Percentiles rank a stretch among this genome's conserved stretches.
Evolutionary conservation across 331 rosid species (phyloP).

Genomic region (Quercus phellos): DNA sequence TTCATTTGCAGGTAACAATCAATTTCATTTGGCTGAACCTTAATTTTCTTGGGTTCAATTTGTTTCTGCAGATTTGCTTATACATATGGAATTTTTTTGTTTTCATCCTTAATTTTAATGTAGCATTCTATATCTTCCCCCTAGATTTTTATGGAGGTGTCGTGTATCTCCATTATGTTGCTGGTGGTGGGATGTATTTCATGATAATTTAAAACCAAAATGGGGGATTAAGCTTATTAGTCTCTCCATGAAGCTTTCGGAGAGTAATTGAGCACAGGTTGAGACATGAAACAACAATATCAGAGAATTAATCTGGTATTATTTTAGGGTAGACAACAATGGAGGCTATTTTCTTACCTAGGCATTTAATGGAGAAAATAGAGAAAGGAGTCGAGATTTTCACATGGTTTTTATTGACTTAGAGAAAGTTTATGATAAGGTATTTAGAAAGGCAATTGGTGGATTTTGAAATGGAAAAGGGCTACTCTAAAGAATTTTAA

Average conservation of each 20-base stretch:
- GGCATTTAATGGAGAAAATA: neutral
- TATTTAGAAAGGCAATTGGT: neutral
- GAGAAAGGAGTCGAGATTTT: neutral
- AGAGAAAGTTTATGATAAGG: neutral
- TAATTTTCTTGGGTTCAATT: neutral
- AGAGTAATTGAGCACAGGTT: neutral
- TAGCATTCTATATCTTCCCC: neutral
- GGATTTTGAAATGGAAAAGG: neutral
- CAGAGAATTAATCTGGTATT: neutral
- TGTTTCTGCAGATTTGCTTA: neutral
- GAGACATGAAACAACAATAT: neutral
- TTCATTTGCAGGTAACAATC: constrained; percentile 80
- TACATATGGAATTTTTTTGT: neutral
- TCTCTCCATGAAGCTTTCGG: neutral
- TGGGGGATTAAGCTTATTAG: neutral
- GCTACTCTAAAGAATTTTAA: neutral
- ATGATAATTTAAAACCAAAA: neutral
- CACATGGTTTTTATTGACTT: neutral
- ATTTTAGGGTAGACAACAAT: neutral
- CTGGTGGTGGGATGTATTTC: neutral
- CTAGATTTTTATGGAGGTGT: neutral
- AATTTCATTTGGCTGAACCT: constrained; percentile 7
- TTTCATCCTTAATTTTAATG: neutral
- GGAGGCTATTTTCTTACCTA: neutral
- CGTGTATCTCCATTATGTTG: neutral